Evolutionary conservation across 2,329 filamentous ascomycete species (phyloP).

Genomic region (Fusarium pseudocircinatum): DNA sequence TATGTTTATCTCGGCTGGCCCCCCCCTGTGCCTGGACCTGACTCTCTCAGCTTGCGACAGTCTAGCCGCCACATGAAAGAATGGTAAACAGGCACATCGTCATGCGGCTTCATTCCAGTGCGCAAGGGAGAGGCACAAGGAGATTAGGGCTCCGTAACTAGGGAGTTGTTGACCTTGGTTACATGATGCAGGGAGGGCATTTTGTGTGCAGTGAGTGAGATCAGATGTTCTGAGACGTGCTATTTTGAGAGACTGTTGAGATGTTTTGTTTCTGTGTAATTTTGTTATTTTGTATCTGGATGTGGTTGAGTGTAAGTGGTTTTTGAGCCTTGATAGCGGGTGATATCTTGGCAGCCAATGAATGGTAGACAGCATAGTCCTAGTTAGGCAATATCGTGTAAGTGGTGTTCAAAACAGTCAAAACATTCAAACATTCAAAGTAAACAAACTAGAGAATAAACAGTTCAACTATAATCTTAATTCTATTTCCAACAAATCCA

Average conservation of each 20-base stretch:
- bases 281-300: neutral
- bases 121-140: conserved; percentile 27
- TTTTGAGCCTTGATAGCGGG: neutral
- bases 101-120: conserved; percentile 29
- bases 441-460: neutral
- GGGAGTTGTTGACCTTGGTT: conserved; percentile 18
- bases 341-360: neutral
- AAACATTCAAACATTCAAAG: neutral
- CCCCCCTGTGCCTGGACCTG: neutral
- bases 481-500: neutral
- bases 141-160: conserved; percentile 24
- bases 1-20: neutral
- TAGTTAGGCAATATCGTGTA: neutral
- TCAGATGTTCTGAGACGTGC: neutral
- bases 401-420: neutral
- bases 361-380: too few species aligned
- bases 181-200: conserved; percentile 5
- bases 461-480: neutral
- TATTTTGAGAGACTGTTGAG: conserved; percentile 1
- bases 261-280: conserved; percentile 11
- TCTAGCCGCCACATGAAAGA: conserved; percentile 24
- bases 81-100: conserved; percentile 22
- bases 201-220: neutral
- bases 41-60: conserved; percentile 11
- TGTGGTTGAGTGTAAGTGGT: conserved; percentile 11